Conservation (phyloP, 208 protist species). For the Paratrypanosoma confusum region DNA sequence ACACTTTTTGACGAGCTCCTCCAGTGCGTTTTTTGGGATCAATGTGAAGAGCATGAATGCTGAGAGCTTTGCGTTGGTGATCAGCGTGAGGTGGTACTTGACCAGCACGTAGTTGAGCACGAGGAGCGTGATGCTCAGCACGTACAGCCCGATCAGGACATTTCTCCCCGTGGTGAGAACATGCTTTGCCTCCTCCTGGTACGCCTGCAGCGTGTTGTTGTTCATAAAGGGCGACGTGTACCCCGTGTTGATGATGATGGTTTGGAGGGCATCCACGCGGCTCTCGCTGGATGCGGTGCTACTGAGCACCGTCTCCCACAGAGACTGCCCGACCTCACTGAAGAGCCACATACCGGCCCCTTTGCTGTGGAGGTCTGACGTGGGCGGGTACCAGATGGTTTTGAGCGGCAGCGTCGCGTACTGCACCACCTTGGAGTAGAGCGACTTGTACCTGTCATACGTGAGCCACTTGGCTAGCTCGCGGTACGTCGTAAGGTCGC, state of each 20-base stretch:
- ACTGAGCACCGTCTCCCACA: too few species aligned
- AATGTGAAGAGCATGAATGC: constrained; percentile 20
- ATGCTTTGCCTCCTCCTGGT: neutral
- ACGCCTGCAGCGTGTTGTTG: constrained; percentile 1
- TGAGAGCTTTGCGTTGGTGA: constrained; percentile 7
- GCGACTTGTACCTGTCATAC: too few species aligned
- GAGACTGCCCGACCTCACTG: too few species aligned
- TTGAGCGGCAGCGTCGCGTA: too few species aligned
- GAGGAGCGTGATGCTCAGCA: neutral
- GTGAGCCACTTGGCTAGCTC: too few species aligned
- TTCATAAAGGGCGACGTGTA: constrained; percentile 1
- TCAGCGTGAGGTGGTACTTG: constrained; percentile 10
- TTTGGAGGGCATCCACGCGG: too few species aligned
- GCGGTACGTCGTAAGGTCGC: too few species aligned
- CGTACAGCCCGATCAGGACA: constrained; percentile 2
- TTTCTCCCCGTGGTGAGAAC: neutral
- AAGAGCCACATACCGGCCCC: too few species aligned
- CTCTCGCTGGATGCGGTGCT: too few species aligned
- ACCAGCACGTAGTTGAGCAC: constrained; percentile 7
- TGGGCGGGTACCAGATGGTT: too few species aligned
- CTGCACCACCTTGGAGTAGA: too few species aligned
- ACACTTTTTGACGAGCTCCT: constrained; percentile 2
- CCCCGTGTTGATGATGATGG: neutral
- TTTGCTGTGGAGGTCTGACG: too few species aligned
- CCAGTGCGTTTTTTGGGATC: constrained; percentile 15